Base-by-base conservation (phyloP, 2,329 filamentous ascomycete species). In the Rhynchosporium graminicola region DNA sequence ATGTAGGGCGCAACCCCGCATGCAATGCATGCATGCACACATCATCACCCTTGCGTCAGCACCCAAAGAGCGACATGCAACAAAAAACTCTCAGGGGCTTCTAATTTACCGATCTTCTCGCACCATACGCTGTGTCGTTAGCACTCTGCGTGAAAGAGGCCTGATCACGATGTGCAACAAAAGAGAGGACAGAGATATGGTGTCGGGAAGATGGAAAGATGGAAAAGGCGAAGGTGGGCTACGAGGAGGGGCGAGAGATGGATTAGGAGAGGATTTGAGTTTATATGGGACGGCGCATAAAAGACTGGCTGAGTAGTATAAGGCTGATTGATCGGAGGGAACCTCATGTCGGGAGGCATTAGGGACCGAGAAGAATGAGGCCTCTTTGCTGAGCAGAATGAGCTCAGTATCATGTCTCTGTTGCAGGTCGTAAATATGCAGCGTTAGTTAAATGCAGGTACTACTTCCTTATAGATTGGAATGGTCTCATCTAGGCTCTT, bases 121-220 rank as follows among this genome's bases (percentile, higher is more conserved):
- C 40, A 43, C 40, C 40, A 43, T 12, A 36, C 2, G 33, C 33
- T 5, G 9, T 5, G 33, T 1, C 15, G 40, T n/a, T 43, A 4
- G 4, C 40, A 40, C 15, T 43, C 1, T 15, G 47, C 28, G 33
- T 36, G 28, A 15, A 33, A n/a, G 26, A 33, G 38, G 50, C 50
- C 50, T 33, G 38, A 54, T n/a, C 45, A 38, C 38, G 52, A 56
- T 56, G 52, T 56, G 52, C 52, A 56, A 56, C 52, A 45, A 28
- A 28, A 45, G 13, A 42, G 28, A 26, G 26, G 4, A 26, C 20
- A 8, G 13, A 13, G 13, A 10, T 48, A 12, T 48, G 15, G 28
- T 48, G 46, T 20, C 20, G 8, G 8, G n/a, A 26, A 48, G 28
- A n/a, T 10, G 13, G 13, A 48, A 20, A 12, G 4, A 48, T n/a